Conservation (phyloP, 1,284 basidiomycete species). For the Puccinia coronata region DNA sequence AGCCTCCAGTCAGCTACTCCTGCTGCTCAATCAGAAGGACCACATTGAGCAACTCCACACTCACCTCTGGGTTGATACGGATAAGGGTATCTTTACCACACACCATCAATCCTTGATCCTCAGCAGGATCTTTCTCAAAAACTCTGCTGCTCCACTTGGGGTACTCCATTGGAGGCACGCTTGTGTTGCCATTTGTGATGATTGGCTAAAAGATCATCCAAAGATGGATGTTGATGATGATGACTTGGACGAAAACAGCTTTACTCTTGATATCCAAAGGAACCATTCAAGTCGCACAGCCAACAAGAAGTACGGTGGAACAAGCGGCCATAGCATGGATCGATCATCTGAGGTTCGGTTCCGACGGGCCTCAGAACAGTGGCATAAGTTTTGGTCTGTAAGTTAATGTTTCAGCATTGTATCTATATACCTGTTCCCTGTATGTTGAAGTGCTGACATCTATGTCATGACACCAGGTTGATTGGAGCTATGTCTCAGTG, state of each 20-base stretch:
- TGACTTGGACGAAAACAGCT: background rate
- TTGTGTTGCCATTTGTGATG: slow-evolving; percentile 9
- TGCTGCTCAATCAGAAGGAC: background rate
- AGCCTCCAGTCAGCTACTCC: background rate
- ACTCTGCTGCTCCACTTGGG: background rate
- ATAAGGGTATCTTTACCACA: background rate
- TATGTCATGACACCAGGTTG: background rate
- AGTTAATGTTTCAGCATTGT: background rate
- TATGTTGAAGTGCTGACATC: background rate
- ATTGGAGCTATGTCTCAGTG: background rate
- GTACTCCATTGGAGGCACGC: background rate
- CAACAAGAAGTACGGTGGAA: background rate
- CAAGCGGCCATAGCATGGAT: background rate
- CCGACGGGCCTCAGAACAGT: background rate
- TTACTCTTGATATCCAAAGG: background rate
- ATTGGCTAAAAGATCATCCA: background rate
- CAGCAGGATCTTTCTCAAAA: background rate
- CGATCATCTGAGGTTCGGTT: background rate
- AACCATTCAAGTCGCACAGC: background rate
- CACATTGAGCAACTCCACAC: background rate
- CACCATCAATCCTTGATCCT: background rate
- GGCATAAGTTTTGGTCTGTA: background rate
- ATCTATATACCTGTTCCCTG: background rate
- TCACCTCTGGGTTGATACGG: background rate
- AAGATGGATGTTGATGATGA: background rate